Conservation (phyloP, 352 stramenopile species). For the Pythium aristosporum region DNA sequence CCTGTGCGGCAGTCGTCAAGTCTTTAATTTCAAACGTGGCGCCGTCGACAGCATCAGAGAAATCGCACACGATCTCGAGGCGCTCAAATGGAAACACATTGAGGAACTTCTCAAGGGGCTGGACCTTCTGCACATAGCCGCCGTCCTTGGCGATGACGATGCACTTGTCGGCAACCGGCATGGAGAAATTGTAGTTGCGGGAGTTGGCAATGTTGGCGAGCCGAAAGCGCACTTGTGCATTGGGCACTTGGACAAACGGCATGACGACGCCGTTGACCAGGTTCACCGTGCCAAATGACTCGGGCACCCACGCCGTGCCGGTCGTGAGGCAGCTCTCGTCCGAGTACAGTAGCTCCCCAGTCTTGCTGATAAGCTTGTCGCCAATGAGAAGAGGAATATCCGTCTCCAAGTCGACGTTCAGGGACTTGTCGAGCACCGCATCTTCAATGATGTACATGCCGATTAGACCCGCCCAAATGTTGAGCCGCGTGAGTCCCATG, state of each 20-base stretch:
- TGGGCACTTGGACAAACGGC: conserved; percentile 59
- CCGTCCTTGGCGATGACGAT: conserved; percentile 55
- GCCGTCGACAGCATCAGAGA: conserved; percentile 34
- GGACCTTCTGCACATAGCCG: conserved; percentile 46
- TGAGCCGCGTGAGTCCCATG: too few species aligned
- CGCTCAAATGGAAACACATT: conserved; percentile 59
- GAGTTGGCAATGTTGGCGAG: conserved; percentile 55
- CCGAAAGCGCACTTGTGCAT: conserved; percentile 57
- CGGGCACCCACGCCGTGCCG: conserved; percentile 49
- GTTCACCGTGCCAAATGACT: too few species aligned
- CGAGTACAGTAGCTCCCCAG: conserved; percentile 59
- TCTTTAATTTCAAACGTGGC: conserved; percentile 51
- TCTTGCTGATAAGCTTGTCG: conserved; percentile 56
- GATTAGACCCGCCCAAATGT: too few species aligned
- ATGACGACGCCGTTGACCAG: conserved; percentile 69
- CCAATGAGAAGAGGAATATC: too few species aligned
- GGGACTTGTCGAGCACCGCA: too few species aligned
- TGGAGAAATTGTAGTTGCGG: conserved; percentile 77
- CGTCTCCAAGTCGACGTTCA: too few species aligned
- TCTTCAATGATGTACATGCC: too few species aligned
- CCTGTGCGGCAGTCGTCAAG: conserved; percentile 35
- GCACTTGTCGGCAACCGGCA: conserved; percentile 61
- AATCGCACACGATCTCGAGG: conserved; percentile 60
- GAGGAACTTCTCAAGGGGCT: conserved; percentile 26
- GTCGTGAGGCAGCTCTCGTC: conserved; percentile 53